phyloP scores from a whole-genome alignment of 371 early-diverging fungal species.

The Actinomortierella wolfii region DNA sequence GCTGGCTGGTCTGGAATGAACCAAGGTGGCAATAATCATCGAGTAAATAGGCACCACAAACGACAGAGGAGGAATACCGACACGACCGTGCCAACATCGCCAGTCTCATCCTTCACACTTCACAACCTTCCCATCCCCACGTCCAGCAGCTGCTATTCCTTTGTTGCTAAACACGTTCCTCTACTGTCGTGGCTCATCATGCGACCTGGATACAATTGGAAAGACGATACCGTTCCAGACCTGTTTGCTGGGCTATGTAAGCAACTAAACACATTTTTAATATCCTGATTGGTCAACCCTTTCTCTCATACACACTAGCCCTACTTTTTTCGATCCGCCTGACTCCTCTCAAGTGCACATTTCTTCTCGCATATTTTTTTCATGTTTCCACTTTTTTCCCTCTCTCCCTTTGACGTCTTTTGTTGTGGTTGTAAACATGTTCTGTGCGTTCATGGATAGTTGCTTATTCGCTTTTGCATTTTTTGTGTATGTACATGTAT shows the following conservation, averaged over 20 bases:
- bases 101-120: background rate
- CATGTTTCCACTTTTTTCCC: background rate
- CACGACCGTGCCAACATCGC: background rate
- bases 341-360: background rate
- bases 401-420: background rate
- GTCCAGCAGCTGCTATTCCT: background rate
- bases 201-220: conserved; percentile 31
- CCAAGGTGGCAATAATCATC: too few relatives aligned
- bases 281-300: conserved; percentile 9
- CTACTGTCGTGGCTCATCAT: conserved; percentile 26
- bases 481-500: background rate
- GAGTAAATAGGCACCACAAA: too few relatives aligned
- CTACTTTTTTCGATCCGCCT: background rate
- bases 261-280: background rate
- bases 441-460: background rate
- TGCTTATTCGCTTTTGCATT: background rate
- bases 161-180: conserved; percentile 14
- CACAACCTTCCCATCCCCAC: background rate
- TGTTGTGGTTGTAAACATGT: background rate
- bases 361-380: background rate
- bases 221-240: conserved; percentile 16
- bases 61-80: too few relatives aligned
- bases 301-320: background rate
- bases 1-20: too few relatives aligned
- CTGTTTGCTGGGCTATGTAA: conserved; percentile 37